Evolutionary conservation across 140 eudicot genomes (phyloP).

Genomic region (Bidens hawaiensis): DNA sequence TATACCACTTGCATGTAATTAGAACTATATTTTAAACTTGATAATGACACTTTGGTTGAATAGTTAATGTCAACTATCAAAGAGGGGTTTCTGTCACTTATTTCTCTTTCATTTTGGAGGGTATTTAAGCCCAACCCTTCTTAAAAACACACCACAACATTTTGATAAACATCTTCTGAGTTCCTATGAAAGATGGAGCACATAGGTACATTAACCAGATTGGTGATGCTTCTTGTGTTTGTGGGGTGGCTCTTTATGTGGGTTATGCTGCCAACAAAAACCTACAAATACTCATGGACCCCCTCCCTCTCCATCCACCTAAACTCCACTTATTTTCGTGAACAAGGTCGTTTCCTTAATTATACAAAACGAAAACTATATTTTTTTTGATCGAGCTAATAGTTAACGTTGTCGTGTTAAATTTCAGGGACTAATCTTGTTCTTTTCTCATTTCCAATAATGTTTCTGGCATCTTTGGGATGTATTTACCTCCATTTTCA

Average conservation of each 20-base stretch:
- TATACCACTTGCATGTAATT: too few relatives aligned
- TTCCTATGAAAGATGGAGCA: constrained; percentile 24
- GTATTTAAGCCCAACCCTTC: not conserved
- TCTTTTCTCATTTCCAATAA: constrained; percentile 62
- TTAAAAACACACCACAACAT: constrained; percentile 1
- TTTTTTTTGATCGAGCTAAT: not conserved
- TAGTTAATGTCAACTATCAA: not conserved
- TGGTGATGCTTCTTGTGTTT: constrained; percentile 37
- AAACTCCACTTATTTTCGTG: constrained; percentile 54
- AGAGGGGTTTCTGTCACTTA: not conserved
- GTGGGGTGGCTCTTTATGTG: constrained; percentile 55
- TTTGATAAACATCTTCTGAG: not conserved
- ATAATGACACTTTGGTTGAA: not conserved
- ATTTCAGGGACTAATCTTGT: constrained; percentile 67
- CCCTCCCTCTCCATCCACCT: constrained; percentile 32
- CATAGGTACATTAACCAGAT: constrained; percentile 17
- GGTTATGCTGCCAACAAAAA: constrained; percentile 63
- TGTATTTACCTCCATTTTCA: constrained; percentile 56
- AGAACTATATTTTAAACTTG: too few relatives aligned
- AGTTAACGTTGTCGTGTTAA: not conserved
- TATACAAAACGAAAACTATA: not conserved
- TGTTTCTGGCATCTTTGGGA: constrained; percentile 62
- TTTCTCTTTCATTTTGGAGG: not conserved
- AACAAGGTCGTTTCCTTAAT: constrained; percentile 44
- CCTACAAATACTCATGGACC: constrained; percentile 52